These are phyloP conservation scores for Ophiostoma novo-ulmi DNA, from an alignment of 2,329 filamentous ascomycete species.

Conservation along the genomic window DNA sequence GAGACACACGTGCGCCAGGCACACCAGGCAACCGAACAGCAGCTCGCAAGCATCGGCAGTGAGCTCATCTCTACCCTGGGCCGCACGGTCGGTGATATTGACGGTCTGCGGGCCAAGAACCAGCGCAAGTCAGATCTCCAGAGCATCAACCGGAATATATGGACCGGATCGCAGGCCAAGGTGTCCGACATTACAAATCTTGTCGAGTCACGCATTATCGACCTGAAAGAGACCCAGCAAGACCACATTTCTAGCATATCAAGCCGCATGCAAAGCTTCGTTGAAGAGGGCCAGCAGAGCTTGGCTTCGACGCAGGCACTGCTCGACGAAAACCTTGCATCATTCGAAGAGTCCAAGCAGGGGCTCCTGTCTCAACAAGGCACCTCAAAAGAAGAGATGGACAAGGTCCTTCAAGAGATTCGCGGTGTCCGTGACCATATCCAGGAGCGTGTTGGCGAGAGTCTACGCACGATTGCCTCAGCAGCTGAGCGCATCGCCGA, in stretches of 20 bases:
- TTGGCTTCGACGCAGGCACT: conserved; percentile 65
- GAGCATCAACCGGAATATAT: conserved; percentile 68
- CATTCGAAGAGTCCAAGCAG: conserved; percentile 49
- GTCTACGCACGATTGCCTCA: conserved; percentile 72
- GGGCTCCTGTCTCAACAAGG: conserved; percentile 60
- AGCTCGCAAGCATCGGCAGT: conserved; percentile 66
- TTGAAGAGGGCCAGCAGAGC: conserved; percentile 67
- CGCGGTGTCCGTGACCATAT: conserved; percentile 83
- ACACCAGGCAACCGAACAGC: conserved; percentile 76
- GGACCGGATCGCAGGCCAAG: conserved; percentile 69
- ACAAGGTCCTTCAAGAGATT: conserved; percentile 85
- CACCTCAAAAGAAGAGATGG: conserved; percentile 76
- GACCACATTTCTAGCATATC: conserved; percentile 64
- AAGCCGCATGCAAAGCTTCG: conserved; percentile 68
- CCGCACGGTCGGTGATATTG: conserved; percentile 73
- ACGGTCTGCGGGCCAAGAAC: conserved; percentile 79
- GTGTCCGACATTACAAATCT: conserved; percentile 71
- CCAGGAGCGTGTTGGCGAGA: conserved; percentile 78
- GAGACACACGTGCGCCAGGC: conserved; percentile 76
- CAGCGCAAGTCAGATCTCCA: conserved; percentile 81
- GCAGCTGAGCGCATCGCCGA: conserved; percentile 85
- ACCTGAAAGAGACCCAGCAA: conserved; percentile 68
- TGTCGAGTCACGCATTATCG: conserved; percentile 69
- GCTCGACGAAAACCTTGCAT: conserved; percentile 61
- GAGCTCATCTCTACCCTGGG: conserved; percentile 73